These are phyloP conservation scores for Aspergillus thermomutatus DNA, from an alignment of 2,329 filamentous ascomycete species.

Conservation along the genomic window DNA sequence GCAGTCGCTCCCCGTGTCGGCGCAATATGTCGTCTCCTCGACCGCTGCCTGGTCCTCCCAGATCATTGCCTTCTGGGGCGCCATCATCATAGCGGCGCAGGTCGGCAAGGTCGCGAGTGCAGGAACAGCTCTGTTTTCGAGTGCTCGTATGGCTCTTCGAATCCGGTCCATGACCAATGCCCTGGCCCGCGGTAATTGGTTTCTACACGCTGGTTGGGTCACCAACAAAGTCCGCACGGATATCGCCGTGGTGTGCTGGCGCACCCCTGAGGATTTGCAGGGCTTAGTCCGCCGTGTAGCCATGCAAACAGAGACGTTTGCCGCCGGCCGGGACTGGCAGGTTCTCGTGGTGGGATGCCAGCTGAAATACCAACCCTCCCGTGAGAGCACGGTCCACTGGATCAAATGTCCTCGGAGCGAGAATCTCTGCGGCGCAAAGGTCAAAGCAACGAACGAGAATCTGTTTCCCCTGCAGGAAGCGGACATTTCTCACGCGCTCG, in stretches of 20 bases:
- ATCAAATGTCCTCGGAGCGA: neutral
- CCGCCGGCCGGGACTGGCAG: neutral
- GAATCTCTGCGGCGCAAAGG: neutral
- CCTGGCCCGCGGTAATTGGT: neutral
- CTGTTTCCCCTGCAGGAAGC: neutral
- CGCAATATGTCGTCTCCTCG: constrained; percentile 1
- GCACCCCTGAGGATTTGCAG: neutral
- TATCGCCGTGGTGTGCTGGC: neutral
- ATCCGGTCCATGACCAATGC: neutral
- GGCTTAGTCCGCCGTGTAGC: neutral
- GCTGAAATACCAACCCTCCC: neutral
- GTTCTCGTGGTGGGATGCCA: neutral
- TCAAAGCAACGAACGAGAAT: constrained; percentile 1
- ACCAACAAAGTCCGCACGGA: neutral
- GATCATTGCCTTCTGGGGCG: constrained; percentile 3
- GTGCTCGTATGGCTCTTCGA: neutral
- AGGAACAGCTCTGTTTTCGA: constrained; percentile 1
- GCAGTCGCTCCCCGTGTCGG: neutral
- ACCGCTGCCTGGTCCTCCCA: constrained; percentile 3
- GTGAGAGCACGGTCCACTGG: neutral
- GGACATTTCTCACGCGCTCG: neutral
- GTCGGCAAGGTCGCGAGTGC: neutral
- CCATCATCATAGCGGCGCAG: constrained; percentile 1
- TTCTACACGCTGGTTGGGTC: neutral
- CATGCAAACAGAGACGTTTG: neutral